Base-by-base conservation (phyloP, 75 land plant species). In the Isoetes taiwanensis region DNA sequence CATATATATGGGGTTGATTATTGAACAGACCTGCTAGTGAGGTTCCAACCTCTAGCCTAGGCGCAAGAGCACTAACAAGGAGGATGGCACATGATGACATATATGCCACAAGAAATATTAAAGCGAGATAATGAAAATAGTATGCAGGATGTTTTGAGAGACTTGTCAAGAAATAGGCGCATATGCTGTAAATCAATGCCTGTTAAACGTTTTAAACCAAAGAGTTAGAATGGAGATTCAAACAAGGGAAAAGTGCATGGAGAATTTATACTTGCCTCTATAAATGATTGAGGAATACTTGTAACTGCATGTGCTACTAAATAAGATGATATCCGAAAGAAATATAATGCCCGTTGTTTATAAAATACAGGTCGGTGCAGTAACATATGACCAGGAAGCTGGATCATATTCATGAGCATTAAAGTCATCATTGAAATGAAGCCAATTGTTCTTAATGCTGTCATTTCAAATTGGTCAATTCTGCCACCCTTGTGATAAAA, bases 271-370 rank as follows among this genome's bases (percentile, higher is more conserved):
- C 50, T 35, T 75, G 61, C 74, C 67, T 75, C 74, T 46, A 75
- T 54, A 10, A 75, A 41, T 28, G 78, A 63, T 48, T 72, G 58
- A 10, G 78, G 78, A 46, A 70, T 29, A 32, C 66, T 67, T 46
- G 61, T 46, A 21, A 71, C 31, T 19, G 54, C 56, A 32, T 66
- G 68, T 17, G 78, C 78, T 27, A 65, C 38, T 14, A 71, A 42
- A 56, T 70, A 75, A 11, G 78, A 73, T 32, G 75, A 60, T 31
- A 64, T 63, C 32, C 78, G 43, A 69, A 75, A 75, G 34, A 75
- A 75, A 28, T 65, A 54, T 39, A 66, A 69, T 4, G 78, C 68
- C 53, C 58, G 57, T 30, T 75, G 78, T 59, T 75, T 75, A 30
- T 63, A 55, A 63, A 63, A 63, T 42, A 63, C 65, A 43, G 70